Evolutionary conservation across 805 yeast genomes (phyloP), one percentile per base, ranked within the genome.

Genomic region (Ogataea minuta): DNA sequence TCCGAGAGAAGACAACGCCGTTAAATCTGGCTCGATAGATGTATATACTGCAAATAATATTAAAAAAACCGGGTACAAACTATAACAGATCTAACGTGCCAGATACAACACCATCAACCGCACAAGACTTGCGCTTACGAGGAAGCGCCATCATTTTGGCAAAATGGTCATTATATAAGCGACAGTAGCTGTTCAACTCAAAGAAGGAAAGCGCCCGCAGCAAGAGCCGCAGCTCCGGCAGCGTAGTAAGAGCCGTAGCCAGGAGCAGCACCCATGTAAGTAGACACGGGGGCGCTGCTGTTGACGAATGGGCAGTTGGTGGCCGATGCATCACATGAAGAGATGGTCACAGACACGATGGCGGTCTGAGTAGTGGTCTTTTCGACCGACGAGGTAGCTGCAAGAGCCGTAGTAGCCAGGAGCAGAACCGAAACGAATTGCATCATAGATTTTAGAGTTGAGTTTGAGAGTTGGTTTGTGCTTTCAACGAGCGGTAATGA

Each of bases 351-450:
- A 41, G 66, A 56, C 14, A 47, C 52, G 49, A 70, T 69, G 44
- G 63, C 44, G 47, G 55, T 50, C 28, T 56, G 53, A 52, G 58
- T 59, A 34, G 57, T 54, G 49, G 73, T 48, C 26, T 40, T 28
- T 19, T 39, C 33, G 20, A 54, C 52, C 14, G 51, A 34, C 28
- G 50, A 46, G 45, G 62, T 66, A 34, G 60, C 50, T 51, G 68
- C 68, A 34, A 63, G 59, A 36, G 64, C 60, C 16, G 51, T 28
- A 11, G 48, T 41, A 42, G 67, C 68, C 36, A 55, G 44, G 44
- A 62, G 39, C 49, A 63, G 48, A 35, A 64, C 59, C 56, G 63
- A 59, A 43, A 70, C 53, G 70, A 68, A 67, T 63, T 70, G 71
- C 74, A 70, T 70, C 64, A 43, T 63, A 15, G 29, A n/a, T 28